Evolutionary conservation across 805 yeast species (phyloP).

Genomic region (Zygoascus tannicola): DNA sequence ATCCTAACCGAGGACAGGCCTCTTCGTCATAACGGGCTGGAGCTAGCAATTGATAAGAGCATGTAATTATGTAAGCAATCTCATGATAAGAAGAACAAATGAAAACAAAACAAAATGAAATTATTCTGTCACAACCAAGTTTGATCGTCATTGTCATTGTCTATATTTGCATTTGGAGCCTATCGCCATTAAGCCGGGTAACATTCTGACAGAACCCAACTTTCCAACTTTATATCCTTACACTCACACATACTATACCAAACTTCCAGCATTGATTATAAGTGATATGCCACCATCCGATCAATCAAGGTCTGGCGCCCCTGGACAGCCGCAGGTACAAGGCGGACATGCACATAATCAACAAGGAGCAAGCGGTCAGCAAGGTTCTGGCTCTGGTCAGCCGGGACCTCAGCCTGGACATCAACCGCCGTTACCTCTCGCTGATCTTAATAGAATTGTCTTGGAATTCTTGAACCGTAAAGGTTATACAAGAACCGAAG

Average conservation of each 20-base stretch:
- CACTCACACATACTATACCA: too few species aligned
- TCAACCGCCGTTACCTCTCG: constrained; percentile 39
- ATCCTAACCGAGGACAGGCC: constrained; percentile 21
- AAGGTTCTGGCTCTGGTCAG: constrained; percentile 6
- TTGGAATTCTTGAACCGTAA: constrained; percentile 86
- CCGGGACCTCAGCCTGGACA: constrained; percentile 15
- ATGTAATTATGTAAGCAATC: too few species aligned
- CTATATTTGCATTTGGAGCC: too few species aligned
- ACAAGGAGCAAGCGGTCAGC: constrained; percentile 3
- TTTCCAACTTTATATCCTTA: too few species aligned
- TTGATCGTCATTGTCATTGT: too few species aligned
- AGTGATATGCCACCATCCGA: neutral
- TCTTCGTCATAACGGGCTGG: neutral
- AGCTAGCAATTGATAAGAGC: too few species aligned
- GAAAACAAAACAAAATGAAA: too few species aligned
- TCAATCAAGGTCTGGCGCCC: neutral
- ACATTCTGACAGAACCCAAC: too few species aligned
- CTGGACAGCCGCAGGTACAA: neutral
- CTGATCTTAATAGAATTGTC: constrained; percentile 85
- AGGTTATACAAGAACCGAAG: constrained; percentile 91
- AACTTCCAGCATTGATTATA: too few species aligned
- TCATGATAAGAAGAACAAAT: too few species aligned
- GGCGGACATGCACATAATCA: neutral
- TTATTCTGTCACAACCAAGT: too few species aligned
- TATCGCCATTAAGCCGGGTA: too few species aligned